A percentile compares a stretch with the other conserved stretches of the same genome.
Evolutionary conservation across 2,329 filamentous ascomycete species (phyloP).

Genomic region (Fusarium incarnatum): DNA sequence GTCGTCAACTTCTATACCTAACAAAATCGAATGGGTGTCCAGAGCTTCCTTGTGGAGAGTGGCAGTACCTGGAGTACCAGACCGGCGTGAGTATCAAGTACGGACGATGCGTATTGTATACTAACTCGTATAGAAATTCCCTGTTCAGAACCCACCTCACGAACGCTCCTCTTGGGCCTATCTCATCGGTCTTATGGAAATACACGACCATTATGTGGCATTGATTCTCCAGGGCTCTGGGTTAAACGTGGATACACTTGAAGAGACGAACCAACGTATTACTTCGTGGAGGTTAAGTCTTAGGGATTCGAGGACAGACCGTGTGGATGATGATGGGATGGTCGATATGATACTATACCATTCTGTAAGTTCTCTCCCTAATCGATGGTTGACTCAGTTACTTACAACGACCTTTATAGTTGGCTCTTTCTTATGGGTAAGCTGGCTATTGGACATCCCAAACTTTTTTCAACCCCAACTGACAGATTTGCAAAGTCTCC

Average conservation of each 20-base stretch:
- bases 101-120: background rate
- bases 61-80: conserved; percentile 44
- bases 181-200: conserved; percentile 38
- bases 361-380: conserved; percentile 33
- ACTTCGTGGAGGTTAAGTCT: conserved; percentile 37
- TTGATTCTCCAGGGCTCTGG: conserved; percentile 16
- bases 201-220: conserved; percentile 29
- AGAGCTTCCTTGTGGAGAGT: conserved; percentile 44
- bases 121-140: conserved; percentile 36
- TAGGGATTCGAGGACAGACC: conserved; percentile 23
- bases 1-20: conserved; percentile 21
- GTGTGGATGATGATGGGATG: conserved; percentile 31
- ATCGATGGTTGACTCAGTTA: background rate
- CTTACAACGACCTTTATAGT: conserved; percentile 28
- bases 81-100: conserved; percentile 21
- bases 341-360: conserved; percentile 43
- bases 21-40: conserved; percentile 6
- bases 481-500: conserved; percentile 24
- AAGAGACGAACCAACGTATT: conserved; percentile 31
- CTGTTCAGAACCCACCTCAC: background rate
- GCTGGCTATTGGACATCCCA: background rate
- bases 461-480: background rate
- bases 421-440: conserved; percentile 41
- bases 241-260: conserved; percentile 4
- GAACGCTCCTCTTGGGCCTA: conserved; percentile 43